Conservation (phyloP, 116 monocot genomes). For the Cymodocea nodosa region DNA sequence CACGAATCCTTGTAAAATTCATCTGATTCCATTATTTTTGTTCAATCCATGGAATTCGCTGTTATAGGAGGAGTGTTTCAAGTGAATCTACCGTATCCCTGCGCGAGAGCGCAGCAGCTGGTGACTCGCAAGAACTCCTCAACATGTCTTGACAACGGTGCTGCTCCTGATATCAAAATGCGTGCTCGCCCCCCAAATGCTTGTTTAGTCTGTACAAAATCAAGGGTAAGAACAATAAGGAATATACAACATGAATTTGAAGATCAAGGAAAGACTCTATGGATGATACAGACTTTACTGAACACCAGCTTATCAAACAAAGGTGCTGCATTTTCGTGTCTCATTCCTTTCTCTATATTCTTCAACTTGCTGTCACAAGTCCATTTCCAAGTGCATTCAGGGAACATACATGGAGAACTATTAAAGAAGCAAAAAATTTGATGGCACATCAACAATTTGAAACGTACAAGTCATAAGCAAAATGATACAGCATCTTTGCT, state of each 20-base stretch:
- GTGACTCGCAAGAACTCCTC: conserved; percentile 91
- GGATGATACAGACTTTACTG: conserved; percentile 40
- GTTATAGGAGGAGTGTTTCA: not conserved
- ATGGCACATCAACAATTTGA: too few relatives aligned
- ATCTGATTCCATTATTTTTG: too few relatives aligned
- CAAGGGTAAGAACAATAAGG: not conserved
- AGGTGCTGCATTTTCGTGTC: conserved; percentile 76
- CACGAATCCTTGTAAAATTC: too few relatives aligned
- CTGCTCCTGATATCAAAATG: conserved; percentile 83
- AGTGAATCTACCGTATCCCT: conserved; percentile 73
- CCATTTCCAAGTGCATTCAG: not conserved
- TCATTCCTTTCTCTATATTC: conserved; percentile 59
- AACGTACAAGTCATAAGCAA: conserved; percentile 75
- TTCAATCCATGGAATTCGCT: conserved; percentile 11
- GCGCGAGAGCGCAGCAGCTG: conserved; percentile 60
- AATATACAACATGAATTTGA: not conserved
- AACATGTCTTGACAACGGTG: conserved; percentile 67
- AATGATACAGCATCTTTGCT: conserved; percentile 43
- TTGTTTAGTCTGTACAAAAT: conserved; percentile 51
- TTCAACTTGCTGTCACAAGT: conserved; percentile 46
- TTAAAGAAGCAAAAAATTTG: not conserved
- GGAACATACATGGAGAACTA: not conserved
- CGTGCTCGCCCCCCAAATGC: conserved; percentile 71
- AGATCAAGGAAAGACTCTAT: not conserved
- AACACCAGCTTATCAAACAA: conserved; percentile 80